phyloP scores from a whole-genome alignment of 306 rosid genomes.

The Sesbania bispinosa region DNA sequence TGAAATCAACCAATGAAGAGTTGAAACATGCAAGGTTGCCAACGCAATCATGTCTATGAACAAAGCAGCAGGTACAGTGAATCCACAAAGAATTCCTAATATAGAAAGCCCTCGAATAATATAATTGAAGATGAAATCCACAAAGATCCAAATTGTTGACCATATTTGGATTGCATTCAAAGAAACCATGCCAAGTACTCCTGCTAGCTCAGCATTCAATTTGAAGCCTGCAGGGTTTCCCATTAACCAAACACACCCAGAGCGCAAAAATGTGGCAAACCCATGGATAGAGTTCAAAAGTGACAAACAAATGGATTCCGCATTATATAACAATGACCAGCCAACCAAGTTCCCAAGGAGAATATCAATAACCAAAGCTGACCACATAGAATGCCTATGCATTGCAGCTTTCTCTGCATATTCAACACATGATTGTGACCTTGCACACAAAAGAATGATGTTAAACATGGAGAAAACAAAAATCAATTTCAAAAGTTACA shows the following conservation, averaged over 20 bases:
- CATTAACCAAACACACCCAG: slow-evolving; percentile 97
- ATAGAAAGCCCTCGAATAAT: slow-evolving; percentile 68
- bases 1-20: slow-evolving; percentile 86
- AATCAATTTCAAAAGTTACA: slow-evolving; percentile 16
- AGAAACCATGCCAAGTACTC: slow-evolving; percentile 78
- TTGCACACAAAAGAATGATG: slow-evolving; percentile 36
- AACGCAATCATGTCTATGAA: slow-evolving; percentile 61
- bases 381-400: slow-evolving; percentile 84
- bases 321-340: slow-evolving; percentile 56
- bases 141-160: slow-evolving; percentile 85
- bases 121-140: slow-evolving; percentile 52
- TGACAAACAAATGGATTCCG: slow-evolving; percentile 48
- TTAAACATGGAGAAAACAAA: slow-evolving; percentile 33
- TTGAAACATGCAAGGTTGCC: slow-evolving; percentile 67
- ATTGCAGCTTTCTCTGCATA: slow-evolving; percentile 81
- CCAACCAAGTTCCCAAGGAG: slow-evolving; percentile 84
- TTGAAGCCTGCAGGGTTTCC: slow-evolving; percentile 97
- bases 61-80: slow-evolving; percentile 73
- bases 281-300: slow-evolving; percentile 58
- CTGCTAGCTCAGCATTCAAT: slow-evolving; percentile 84
- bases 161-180: slow-evolving; percentile 86
- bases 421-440: slow-evolving; percentile 78
- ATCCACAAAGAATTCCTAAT: slow-evolving; percentile 75
- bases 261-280: slow-evolving; percentile 70
- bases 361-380: slow-evolving; percentile 70